phyloP scores from a whole-genome alignment of 805 yeast genomes.

The Sugiyamaella boreocaroliniensis region DNA sequence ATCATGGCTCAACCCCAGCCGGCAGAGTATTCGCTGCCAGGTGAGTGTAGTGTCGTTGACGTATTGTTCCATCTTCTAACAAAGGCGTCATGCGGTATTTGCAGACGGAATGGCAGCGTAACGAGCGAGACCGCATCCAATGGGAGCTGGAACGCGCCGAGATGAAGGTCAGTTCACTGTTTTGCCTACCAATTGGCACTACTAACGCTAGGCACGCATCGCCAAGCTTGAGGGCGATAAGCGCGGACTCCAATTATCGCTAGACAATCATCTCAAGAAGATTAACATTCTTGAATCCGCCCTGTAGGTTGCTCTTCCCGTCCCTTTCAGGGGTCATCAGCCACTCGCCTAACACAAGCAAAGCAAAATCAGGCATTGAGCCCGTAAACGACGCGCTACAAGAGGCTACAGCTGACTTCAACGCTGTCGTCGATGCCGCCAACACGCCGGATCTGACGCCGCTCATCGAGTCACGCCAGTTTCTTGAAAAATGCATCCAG shows the following conservation, averaged over 20 bases:
- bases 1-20: neutral
- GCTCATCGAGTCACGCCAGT: constrained; percentile 25
- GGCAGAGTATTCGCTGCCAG: constrained; percentile 32
- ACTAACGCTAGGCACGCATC: constrained; percentile 30
- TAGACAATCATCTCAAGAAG: constrained; percentile 23
- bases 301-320: constrained; percentile 4
- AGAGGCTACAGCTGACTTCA: neutral
- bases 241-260: constrained; percentile 30
- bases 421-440: constrained; percentile 3
- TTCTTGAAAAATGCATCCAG: constrained; percentile 30
- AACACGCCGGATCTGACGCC: constrained; percentile 19
- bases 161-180: constrained; percentile 38
- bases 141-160: constrained; percentile 59
- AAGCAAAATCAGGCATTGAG: constrained; percentile 13
- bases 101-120: constrained; percentile 55
- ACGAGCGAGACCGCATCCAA: constrained; percentile 52
- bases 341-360: neutral
- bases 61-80: neutral
- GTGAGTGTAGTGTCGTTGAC: constrained; percentile 15
- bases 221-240: constrained; percentile 50
- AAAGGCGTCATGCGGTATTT: constrained; percentile 58
- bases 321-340: no score
- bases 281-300: constrained; percentile 28
- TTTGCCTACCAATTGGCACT: neutral
- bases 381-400: neutral